phyloP scores from a whole-genome alignment of 192 early-diverging fungal genomes.

The Cetraspora pellucida region DNA sequence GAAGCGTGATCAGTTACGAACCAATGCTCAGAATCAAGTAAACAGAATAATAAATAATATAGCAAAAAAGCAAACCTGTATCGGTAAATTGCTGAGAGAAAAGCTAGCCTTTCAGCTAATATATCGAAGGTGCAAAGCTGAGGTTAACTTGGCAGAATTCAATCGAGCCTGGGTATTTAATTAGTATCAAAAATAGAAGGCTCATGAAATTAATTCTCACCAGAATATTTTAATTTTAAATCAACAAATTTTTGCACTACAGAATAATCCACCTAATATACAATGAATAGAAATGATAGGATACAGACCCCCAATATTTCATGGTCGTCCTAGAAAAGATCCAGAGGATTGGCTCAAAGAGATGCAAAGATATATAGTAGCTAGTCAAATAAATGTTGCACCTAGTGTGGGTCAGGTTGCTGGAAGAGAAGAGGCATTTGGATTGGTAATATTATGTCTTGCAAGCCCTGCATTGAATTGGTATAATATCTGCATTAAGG shows the following conservation, averaged over 20 bases:
- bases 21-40: neutral
- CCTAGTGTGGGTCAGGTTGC: neutral
- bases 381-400: neutral
- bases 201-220: no score
- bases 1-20: neutral
- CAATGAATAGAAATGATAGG: neutral
- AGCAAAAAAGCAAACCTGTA: neutral
- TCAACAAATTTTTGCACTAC: neutral
- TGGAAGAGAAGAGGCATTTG: neutral
- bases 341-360: neutral
- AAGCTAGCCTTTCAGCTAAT: no score
- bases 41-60: neutral
- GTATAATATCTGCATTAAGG: neutral
- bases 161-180: no score
- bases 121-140: no score
- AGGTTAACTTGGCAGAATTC: no score
- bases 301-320: neutral
- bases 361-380: no score
- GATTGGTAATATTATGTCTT: neutral
- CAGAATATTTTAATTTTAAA: neutral
- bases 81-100: no score
- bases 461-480: neutral
- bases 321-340: neutral
- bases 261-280: conserved; percentile 1
- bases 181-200: no score